Evolutionary conservation across 768 basidiomycete species (phyloP).

Genomic region (Boletus tylopilopsis): DNA sequence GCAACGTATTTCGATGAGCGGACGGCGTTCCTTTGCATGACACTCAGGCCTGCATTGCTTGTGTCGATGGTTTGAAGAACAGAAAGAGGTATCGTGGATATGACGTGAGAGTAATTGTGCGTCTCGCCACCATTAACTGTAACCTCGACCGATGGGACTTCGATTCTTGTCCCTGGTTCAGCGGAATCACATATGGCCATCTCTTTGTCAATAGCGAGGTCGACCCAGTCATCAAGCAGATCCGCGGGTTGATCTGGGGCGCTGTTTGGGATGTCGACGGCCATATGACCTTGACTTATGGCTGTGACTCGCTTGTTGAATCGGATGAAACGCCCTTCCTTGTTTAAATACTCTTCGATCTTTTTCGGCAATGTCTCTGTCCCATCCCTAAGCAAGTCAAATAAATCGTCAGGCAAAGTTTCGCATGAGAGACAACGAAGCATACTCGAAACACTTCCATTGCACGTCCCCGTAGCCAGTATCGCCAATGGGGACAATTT

Average conservation of each 20-base stretch:
- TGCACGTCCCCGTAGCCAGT: neutral
- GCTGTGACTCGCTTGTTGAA: slow-evolving; percentile 5
- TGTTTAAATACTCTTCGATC: neutral
- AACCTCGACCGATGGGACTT: slow-evolving; percentile 3
- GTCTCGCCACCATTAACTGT: slow-evolving; percentile 3
- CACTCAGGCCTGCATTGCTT: slow-evolving; percentile 2
- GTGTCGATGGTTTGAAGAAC: slow-evolving; percentile 6
- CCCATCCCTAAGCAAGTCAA: neutral
- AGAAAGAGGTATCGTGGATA: slow-evolving; percentile 5
- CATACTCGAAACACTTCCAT: slow-evolving; percentile 13
- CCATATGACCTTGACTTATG: neutral
- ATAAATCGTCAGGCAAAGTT: too few relatives aligned
- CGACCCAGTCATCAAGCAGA: neutral
- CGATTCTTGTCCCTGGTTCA: neutral
- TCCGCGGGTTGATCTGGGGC: neutral
- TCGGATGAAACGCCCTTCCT: neutral
- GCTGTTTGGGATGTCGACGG: neutral
- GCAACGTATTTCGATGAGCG: neutral
- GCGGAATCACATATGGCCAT: neutral
- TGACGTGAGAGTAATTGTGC: slow-evolving; percentile 10
- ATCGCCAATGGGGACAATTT: neutral
- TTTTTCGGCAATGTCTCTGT: slow-evolving; percentile 3
- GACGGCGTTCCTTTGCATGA: slow-evolving; percentile 8
- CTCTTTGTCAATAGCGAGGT: neutral
- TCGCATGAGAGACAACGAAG: neutral